Evolutionary conservation across 1,139 yeast genomes (phyloP), one percentile per base, ranked within the genome.

Genomic region (Pichia inconspicua): DNA sequence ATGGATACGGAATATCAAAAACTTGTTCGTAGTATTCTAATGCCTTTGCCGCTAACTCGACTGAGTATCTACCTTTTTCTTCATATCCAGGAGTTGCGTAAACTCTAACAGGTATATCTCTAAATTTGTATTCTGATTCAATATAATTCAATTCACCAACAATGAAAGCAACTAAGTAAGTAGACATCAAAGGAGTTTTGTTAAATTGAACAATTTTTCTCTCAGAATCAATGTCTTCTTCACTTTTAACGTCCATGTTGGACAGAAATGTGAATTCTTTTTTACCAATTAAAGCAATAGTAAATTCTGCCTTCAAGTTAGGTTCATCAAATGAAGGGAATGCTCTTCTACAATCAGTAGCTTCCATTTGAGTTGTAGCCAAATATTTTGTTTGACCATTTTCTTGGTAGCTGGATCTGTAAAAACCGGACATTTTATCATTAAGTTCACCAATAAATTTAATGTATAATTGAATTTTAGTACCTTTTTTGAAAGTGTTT

Each of bases 281-380:
- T 52, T 80, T 79, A 41, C 88, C 79, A 52, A 81, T 73, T 58
- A 88, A 71, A 25, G 81, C 66, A 50, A 88, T 74, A 51, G 82
- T 80, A 61, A 85, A 88, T 46, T 82, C 77, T 19, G 96, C 94
- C 70, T 88, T 88, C 54, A 83, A 74, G 47, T 83, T 79, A 25
- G 96, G 96, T 66, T 88, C 96, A 66, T 88, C 96, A 58, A 84
- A 81, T 62, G 89, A 86, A 22, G 96, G 96, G 73, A 88, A 87
- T 5, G 96, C 95, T 58, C 90, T 75, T 64, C 96, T 80, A 60
- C 95, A 89, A 62, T 86, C 96, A 25, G 95, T 84, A 41, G 96
- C 84, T 67, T 88, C 96, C 75, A 88, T 84, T 68, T 88, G 96
- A 19, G 96, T 86, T 39, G 95, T 82, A 38, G 88, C 84, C 74